Evolutionary conservation across 192 early-diverging fungal genomes (phyloP), one percentile per base, ranked within the genome.

Genomic region (Ambispora gerdemannii): DNA sequence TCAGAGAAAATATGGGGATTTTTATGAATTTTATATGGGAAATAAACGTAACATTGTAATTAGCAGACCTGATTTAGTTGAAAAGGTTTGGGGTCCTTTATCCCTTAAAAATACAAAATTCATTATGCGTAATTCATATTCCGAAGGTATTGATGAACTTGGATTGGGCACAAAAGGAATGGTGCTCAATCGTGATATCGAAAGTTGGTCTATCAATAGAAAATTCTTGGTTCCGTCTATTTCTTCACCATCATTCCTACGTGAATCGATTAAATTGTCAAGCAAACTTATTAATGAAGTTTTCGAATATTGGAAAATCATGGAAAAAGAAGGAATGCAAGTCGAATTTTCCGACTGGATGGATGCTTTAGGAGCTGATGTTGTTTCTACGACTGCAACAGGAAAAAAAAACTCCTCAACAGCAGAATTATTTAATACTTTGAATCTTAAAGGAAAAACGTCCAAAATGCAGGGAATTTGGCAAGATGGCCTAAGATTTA

Each of bases 91-190:
- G 25, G 20, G 52, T 11, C 0, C 52, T 4, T 13, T 19, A 19
- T 3, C 56, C 13, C 2, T 30, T 59, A 59, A 59, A 0, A 59
- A 59, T 30, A 59, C 22, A 0, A 30, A 25, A 17, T 59, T 59
- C 32, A 30, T 59, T 10, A 59, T 59, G 22, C 22, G 56, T 30
- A 30, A 13, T 0, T 0, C 56, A 30, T 32, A 32, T 59, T 30
- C 56, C 28, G 30, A 33, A 33, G 56, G 30, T 2, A 19, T 59
- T 59, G 56, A 59, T 59, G 56, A 59, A 59, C 56, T 59, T 32
- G 56, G 56, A 3, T 30, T 59, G 32, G 56, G 11, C 32, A 30
- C 25, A 10, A 59, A 59, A n/a, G 56, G 56, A 32, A 30, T 59
- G 0, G 28, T 59, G n/a, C n/a, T 59, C 19, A 59, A 59, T 59